Base-by-base conservation (phyloP, 2,329 filamentous ascomycete species). In the Beauveria sp. region DNA sequence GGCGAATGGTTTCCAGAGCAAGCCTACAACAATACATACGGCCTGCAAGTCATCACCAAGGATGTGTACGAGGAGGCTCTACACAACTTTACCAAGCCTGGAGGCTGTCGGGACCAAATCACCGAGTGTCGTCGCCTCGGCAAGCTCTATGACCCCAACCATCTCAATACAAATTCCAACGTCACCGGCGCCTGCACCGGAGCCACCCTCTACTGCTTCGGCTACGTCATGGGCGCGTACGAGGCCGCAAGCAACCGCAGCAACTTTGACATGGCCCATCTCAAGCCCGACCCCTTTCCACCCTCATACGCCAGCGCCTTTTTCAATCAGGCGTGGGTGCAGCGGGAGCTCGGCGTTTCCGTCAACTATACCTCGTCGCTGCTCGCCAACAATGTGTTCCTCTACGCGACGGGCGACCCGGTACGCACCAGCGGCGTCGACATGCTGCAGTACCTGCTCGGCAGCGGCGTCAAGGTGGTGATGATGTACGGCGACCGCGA, bases 401-500 rank as follows among this genome's bases (percentile, higher is more conserved):
- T 55, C 2, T 61, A 55, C 34, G 34, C 5, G 8, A 50, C 52
- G 5, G 52, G 51, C n/a, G 51, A 61, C 24, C 43, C 51, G 1
- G 52, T 43, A 2, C 59, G 51, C 44, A 40, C 8, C 28, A 20
- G 5, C 30, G 51, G 43, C 18, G 28, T 28, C 10, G 26, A 34
- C 66, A 75, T 81, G 57, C 75, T 89, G 3, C 83, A 85, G 61
- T 73, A 77, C 14, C 78, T 89, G 20, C 74, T 89, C 51, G 75
- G 81, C 10, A 77, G 74, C 0, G 85, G 84, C 28, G 81, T 90
- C 8, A 84, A 84, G 14, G 83, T 93, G 18, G 85, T 86, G 2
- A 73, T 92, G 61, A 80, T 90, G 55, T 89, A 92, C 69, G 82
- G 82, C 18, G 82, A 85, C 66, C 73, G 80, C 56, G 83, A 85